phyloP scores from a whole-genome alignment of 768 basidiomycete genomes.

The Suillus fuscotomentosus region DNA sequence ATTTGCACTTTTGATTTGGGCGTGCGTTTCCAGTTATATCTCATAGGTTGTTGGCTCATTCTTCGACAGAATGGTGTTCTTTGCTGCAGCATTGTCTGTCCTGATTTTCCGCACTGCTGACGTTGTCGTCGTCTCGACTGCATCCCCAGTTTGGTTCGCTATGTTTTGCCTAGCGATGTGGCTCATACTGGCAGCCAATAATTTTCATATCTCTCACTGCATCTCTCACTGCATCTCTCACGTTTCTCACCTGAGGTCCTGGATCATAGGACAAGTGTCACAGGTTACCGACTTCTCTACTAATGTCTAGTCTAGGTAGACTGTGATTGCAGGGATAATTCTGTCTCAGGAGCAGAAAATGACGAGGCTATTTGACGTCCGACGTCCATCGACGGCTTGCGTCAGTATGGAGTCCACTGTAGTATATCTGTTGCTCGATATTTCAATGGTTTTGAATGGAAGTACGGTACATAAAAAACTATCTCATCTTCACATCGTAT shows the following conservation, averaged over 20 bases:
- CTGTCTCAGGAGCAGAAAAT: background rate
- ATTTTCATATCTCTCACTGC: background rate
- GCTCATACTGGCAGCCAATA: background rate
- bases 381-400: background rate
- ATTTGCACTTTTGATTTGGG: slow-evolving; percentile 32
- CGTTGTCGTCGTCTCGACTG: background rate
- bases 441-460: background rate
- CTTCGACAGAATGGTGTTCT: background rate
- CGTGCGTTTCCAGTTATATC: slow-evolving; percentile 15
- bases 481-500: background rate
- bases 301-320: background rate
- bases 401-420: background rate
- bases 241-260: background rate
- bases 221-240: no score
- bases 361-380: background rate
- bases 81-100: background rate
- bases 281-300: background rate
- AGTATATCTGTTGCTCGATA: background rate
- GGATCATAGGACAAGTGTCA: background rate
- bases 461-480: background rate
- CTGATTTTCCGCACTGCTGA: background rate
- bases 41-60: background rate
- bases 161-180: background rate
- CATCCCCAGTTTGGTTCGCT: background rate
- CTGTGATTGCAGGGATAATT: background rate